These are phyloP conservation scores for Aurinia saxatilis DNA, from an alignment of 345 rosid species.

Conservation along the genomic window DNA sequence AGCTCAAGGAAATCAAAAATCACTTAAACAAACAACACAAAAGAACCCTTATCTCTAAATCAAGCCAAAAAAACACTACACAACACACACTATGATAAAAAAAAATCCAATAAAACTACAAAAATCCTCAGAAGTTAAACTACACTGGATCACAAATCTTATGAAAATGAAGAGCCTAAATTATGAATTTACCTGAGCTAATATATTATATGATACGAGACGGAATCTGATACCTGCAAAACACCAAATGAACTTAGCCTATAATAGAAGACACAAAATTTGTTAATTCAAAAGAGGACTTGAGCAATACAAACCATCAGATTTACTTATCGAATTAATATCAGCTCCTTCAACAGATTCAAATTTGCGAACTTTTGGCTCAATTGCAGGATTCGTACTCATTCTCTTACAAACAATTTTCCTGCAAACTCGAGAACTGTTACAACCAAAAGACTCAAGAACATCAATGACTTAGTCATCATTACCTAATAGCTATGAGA, in stretches of 20 bases:
- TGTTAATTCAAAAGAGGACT: not conserved
- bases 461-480: not conserved
- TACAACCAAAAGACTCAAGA: too few relatives aligned
- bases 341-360: constrained; percentile 45
- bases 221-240: constrained; percentile 50
- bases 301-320: constrained; percentile 37
- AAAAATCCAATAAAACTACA: not conserved
- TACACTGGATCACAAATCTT: not conserved
- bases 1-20: not conserved
- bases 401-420: constrained; percentile 32
- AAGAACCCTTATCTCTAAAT: not conserved
- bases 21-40: not conserved
- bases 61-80: not conserved
- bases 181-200: constrained; percentile 53
- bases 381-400: constrained; percentile 36
- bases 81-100: not conserved
- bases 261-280: not conserved
- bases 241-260: not conserved
- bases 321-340: constrained; percentile 27
- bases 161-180: not conserved
- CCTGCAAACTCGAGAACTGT: constrained; percentile 23
- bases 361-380: constrained; percentile 39
- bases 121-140: not conserved
- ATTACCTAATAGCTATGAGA: not conserved
- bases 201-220: constrained; percentile 59